Percentiles rank a stretch among this genome's conserved stretches.
Conservation (phyloP, 164 flowering plant species). For the Aristolochia californica region DNA sequence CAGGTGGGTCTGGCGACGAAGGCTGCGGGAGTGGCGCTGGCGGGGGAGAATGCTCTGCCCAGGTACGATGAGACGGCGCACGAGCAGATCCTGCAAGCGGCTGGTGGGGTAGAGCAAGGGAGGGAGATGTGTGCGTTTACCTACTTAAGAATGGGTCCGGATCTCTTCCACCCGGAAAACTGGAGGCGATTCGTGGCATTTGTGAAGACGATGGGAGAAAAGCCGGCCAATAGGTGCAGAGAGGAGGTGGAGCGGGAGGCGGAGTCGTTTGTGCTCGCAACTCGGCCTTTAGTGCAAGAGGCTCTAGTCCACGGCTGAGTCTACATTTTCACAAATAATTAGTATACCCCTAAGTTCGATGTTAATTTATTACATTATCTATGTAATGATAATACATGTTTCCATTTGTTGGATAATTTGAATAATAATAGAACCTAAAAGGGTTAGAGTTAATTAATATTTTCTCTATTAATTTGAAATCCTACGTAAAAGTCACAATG, state of each 20-base stretch:
- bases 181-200: slow-evolving; percentile 74
- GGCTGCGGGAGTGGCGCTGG: slow-evolving; percentile 58
- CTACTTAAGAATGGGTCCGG: slow-evolving; percentile 79
- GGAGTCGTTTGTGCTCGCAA: slow-evolving; percentile 57
- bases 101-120: slow-evolving; percentile 17
- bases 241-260: slow-evolving; percentile 84
- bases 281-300: slow-evolving; percentile 68
- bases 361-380: too few species aligned
- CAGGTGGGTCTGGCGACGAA: slow-evolving; percentile 70
- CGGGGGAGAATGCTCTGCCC: slow-evolving; percentile 93
- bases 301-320: slow-evolving; percentile 37
- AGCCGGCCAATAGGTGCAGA: slow-evolving; percentile 31
- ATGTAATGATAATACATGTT: too few species aligned
- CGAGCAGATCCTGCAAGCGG: slow-evolving; percentile 48
- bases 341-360: too few species aligned
- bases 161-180: slow-evolving; percentile 65
- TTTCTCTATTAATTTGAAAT: too few species aligned
- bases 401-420: too few species aligned
- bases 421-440: too few species aligned
- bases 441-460: too few species aligned
- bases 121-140: slow-evolving; percentile 86
- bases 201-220: slow-evolving; percentile 77
- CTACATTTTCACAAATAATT: not conserved
- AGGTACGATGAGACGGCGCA: slow-evolving; percentile 70
- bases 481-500: too few species aligned